These are phyloP conservation scores for Quercus tomentella DNA, from an alignment of 331 rosid species.

Conservation along the genomic window DNA sequence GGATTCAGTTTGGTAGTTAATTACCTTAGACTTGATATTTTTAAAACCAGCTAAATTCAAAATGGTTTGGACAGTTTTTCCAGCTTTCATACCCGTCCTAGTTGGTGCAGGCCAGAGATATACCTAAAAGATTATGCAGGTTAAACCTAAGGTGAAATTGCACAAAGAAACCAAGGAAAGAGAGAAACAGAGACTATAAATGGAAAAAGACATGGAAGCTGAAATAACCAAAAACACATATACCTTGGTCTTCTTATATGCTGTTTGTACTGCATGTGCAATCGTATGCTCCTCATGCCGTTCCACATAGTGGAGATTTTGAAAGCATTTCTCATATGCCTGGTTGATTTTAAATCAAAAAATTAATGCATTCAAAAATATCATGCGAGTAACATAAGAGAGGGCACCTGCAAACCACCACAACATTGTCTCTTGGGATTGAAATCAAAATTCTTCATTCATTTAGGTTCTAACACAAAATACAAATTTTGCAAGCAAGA, in stretches of 20 bases:
- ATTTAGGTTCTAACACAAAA: neutral
- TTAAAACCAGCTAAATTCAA: conserved; percentile 84
- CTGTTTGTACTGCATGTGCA: conserved; percentile 86
- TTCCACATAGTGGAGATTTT: conserved; percentile 88
- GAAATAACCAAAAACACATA: neutral
- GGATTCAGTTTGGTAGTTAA: conserved; percentile 13
- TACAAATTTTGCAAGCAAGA: neutral
- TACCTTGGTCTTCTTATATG: conserved; percentile 87
- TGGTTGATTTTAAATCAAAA: conserved; percentile 22
- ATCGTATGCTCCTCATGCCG: conserved; percentile 93
- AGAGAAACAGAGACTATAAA: neutral
- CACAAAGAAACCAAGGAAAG: conserved; percentile 8
- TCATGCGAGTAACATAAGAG: neutral
- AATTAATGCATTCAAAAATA: neutral
- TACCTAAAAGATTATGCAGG: conserved; percentile 36
- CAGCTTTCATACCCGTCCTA: conserved; percentile 81
- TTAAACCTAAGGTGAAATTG: neutral
- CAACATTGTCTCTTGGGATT: neutral
- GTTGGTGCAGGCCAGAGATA: conserved; percentile 98
- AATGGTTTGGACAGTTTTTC: conserved; percentile 76
- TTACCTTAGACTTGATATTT: conserved; percentile 95
- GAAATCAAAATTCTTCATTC: neutral
- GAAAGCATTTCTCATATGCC: conserved; percentile 97
- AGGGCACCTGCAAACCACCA: neutral
- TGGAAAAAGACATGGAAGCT: neutral